Base-by-base conservation (phyloP, 1,139 yeast species). In the Blastobotrys arbuscula region DNA sequence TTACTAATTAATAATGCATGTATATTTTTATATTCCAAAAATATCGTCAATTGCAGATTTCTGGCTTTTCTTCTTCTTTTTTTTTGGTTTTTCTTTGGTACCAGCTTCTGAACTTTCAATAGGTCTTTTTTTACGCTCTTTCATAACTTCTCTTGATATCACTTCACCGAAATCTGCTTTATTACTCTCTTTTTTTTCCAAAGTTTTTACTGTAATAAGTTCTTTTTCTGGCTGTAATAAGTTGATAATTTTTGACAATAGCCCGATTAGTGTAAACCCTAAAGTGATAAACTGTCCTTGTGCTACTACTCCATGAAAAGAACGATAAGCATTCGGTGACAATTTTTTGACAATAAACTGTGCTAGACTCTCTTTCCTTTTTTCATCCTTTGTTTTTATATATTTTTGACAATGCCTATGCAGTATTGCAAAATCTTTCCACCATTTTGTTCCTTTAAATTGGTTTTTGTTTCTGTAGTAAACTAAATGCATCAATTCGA, bases 401-500 rank as follows among this genome's bases (percentile, higher is more conserved):
- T 37, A 44, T 15, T 23, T 38, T 6, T 21, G 15, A 16, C 42
- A 38, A 30, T 31, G 33, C 33, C 95, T 72, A 55, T 83, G 82
- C 21, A 85, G 61, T n/a, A 82, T 74, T 52, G 80, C 74, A 45
- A 88, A 69, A 52, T 78, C 74, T 50, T 70, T 75, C 90, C 95
- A 88, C 96, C 96, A 88, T 20, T 62, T 63, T 38, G 85, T 77
- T 15, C 74, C 76, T n/a, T 81, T 70, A 59, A 87, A 96, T 64
- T 88, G 96, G 62, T 86, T 86, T 53, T 74, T 73, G 62, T 82
- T 84, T 53, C 95, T 69, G 57, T 83, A 87, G 60, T 83, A 80
- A 3, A 86, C 56, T 41, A 87, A 64, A 55, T 79, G 83, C 8
- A 85, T 61, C 2, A 85, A 61, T 31, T 76, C 74, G 46, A 69